phyloP scores from a whole-genome alignment of 352 stramenopile genomes.

The Pythium sukuiense region DNA sequence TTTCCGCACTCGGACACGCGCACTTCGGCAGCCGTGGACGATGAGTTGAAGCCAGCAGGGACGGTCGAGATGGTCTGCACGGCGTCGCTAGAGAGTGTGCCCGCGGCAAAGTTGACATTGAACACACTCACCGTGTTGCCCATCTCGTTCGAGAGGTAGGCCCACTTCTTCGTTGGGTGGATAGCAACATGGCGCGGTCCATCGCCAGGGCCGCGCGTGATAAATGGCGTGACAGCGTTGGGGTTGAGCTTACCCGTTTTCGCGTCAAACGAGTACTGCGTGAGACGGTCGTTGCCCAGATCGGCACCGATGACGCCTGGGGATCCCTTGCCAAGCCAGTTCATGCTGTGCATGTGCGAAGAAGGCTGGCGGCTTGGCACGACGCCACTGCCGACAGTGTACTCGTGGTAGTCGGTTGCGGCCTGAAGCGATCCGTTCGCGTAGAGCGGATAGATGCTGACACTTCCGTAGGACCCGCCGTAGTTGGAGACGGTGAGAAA shows the following conservation, averaged over 20 bases:
- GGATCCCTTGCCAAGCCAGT: constrained; percentile 45
- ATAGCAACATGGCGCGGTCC: constrained; percentile 66
- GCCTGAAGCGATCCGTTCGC: not conserved
- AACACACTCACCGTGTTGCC: constrained; percentile 65
- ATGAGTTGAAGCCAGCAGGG: constrained; percentile 32
- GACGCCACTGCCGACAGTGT: not conserved
- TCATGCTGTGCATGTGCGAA: constrained; percentile 64
- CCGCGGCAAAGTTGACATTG: constrained; percentile 30
- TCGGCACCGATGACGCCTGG: constrained; percentile 50
- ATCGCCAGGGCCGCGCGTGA: constrained; percentile 31
- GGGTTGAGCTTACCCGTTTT: constrained; percentile 36
- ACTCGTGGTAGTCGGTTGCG: not conserved
- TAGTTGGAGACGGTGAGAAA: not conserved
- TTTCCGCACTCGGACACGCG: constrained; percentile 47
- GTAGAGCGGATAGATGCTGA: not conserved
- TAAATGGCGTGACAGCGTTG: constrained; percentile 16
- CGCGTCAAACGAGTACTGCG: constrained; percentile 45
- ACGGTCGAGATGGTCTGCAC: constrained; percentile 60
- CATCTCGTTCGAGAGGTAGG: constrained; percentile 65
- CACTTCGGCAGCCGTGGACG: constrained; percentile 43
- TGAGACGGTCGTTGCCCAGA: constrained; percentile 60
- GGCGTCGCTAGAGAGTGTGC: constrained; percentile 28
- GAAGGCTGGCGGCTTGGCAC: constrained; percentile 1
- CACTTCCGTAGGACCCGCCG: not conserved
- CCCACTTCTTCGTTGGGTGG: constrained; percentile 42